Base-by-base conservation (phyloP, 2,329 filamentous ascomycete genomes). In the Penicillium sp. region DNA sequence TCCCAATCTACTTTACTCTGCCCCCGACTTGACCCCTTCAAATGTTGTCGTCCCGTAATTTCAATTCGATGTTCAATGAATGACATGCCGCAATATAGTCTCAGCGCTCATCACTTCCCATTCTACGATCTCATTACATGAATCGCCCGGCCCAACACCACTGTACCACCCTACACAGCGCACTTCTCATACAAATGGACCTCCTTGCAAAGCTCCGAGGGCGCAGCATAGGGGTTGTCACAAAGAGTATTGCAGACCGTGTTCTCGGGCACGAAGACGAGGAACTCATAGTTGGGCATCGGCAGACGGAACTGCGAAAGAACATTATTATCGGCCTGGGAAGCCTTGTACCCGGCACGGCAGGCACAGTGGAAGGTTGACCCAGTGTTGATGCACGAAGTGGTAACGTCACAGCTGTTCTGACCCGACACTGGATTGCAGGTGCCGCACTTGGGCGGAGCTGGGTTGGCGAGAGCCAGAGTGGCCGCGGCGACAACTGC, bases 341-440 rank as follows among this genome's bases (percentile, higher is more conserved):
- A 70, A 28, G 71, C 68, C 64, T 74, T 74, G 58, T 70, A 74
- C 36, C 72, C 72, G 18, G 72, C 72, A 50, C 71, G 71, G 54
- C 72, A 74, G 59, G 72, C 72, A 49, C 72, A 74, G 62, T 74
- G 71, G 69, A 73, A 74, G 21, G 63, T 55, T 6, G 59, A 61
- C 45, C 72, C 72, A 1, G 71, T 74, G 64, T 69, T 74, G 58
- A 75, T 76, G 61, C 74, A 76, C 6, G 74, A 75, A 23, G 74
- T 76, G 13, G 72, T 75, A 39, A 71, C 61, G 54, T 76, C 70
- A 57, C 74, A 76, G 53, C 60, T 56, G 58, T 75, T 75, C 45
- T 71, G 43, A 51, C 71, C 72, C 4, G 71, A 70, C 52, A 71
- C 33, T 2, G 73, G 71, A 54, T 74, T 73, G 66, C 73, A 75